A percentile compares a stretch with the other conserved stretches of the same genome.
phyloP scores from a whole-genome alignment of 495 filamentous ascomycete species.

The Trichoderma parareesei region DNA sequence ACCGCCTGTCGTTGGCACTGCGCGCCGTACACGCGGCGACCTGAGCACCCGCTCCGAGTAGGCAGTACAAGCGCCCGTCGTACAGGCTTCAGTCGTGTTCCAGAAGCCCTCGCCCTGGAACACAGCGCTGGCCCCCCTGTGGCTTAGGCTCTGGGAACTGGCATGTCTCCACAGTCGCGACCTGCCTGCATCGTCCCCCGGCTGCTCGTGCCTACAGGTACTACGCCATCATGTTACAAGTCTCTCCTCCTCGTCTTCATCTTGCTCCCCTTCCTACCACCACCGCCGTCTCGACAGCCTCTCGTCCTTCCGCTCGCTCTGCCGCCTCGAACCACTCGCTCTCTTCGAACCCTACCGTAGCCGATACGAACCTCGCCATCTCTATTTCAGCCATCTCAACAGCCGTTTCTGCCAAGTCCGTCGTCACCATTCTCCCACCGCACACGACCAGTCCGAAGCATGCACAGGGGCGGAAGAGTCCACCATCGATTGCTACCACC shows the following conservation, averaged over 20 bases:
- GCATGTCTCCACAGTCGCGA: slow-evolving; percentile 4
- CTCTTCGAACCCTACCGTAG: neutral
- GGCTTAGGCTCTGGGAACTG: neutral
- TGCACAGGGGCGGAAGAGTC: neutral
- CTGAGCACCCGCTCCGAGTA: neutral
- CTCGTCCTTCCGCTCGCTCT: neutral
- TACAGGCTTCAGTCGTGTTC: neutral
- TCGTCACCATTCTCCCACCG: neutral
- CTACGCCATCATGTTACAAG: neutral
- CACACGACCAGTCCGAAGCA: slow-evolving; percentile 1
- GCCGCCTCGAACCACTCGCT: neutral
- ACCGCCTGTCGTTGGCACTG: neutral
- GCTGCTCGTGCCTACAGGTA: neutral
- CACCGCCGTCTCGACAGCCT: neutral
- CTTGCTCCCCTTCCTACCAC: neutral
- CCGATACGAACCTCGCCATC: neutral
- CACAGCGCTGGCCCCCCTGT: slow-evolving; percentile 2
- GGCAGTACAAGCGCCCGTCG: neutral
- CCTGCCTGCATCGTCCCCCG: neutral
- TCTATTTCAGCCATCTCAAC: neutral
- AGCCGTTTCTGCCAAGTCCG: neutral
- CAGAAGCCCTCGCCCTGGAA: slow-evolving; percentile 1
- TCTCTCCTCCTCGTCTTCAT: neutral
- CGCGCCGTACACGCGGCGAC: neutral
- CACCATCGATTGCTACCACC: neutral